Percentiles rank a stretch among this genome's conserved stretches.
These are phyloP conservation scores for Fusarium sp. DNA, from an alignment of 2,329 filamentous ascomycete genomes.

Conservation along the genomic window DNA sequence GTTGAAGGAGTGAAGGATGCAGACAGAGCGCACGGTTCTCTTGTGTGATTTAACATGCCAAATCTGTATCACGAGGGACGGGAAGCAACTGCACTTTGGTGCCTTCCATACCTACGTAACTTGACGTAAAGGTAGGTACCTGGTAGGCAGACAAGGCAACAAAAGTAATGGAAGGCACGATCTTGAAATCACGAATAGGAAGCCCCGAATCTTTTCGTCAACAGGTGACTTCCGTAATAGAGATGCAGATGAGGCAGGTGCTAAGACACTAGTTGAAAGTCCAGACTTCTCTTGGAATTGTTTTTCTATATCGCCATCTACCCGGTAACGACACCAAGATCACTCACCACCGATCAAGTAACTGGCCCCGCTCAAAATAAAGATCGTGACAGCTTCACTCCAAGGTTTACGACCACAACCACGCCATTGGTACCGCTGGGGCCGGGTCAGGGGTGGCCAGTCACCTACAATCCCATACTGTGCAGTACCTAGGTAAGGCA, in stretches of 20 bases:
- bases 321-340: background rate
- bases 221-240: conserved; percentile 7
- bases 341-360: conserved; percentile 9
- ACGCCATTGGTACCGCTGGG: conserved; percentile 11
- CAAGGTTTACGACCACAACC: background rate
- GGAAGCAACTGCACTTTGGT: conserved; percentile 17
- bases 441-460: conserved; percentile 4
- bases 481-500: background rate
- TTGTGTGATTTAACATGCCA: conserved; percentile 11
- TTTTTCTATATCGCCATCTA: background rate
- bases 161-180: conserved; percentile 13
- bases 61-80: conserved; percentile 26
- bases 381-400: conserved; percentile 23
- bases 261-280: background rate
- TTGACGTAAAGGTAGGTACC: background rate
- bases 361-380: conserved; percentile 3
- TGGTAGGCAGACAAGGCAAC: conserved; percentile 18
- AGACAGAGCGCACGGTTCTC: conserved; percentile 16
- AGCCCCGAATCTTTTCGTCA: conserved; percentile 4
- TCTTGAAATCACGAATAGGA: conserved; percentile 17
- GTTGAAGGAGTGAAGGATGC: conserved; percentile 24
- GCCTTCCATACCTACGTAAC: conserved; percentile 1
- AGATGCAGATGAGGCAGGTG: background rate
- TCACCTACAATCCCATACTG: conserved; percentile 4
- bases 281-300: background rate